These are phyloP conservation scores for Penicillium steckii DNA, from an alignment of 495 filamentous ascomycete species.

Conservation along the genomic window DNA sequence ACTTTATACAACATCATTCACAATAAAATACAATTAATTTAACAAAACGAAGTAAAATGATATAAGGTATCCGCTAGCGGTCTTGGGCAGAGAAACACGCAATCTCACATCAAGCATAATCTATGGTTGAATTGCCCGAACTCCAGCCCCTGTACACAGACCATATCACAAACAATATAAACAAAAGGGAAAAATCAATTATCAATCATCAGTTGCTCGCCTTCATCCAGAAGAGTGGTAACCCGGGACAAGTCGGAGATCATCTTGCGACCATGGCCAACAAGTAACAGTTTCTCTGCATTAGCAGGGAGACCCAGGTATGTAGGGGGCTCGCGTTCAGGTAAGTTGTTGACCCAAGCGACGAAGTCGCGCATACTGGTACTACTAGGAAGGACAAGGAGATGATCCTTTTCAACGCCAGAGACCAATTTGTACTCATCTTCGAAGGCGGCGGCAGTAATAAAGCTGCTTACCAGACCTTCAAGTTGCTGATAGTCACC, in stretches of 20 bases:
- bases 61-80: conserved; percentile 22
- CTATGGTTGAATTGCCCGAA: conserved; percentile 4
- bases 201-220: conserved; percentile 86
- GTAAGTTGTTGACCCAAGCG: conserved; percentile 86
- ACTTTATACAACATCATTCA: conserved; percentile 15
- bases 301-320: conserved; percentile 96
- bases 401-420: conserved; percentile 56
- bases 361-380: conserved; percentile 85
- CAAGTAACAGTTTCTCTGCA: conserved; percentile 91
- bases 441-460: conserved; percentile 88
- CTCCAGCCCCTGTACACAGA: neutral
- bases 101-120: conserved; percentile 1
- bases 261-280: conserved; percentile 84
- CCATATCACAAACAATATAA: conserved; percentile 6
- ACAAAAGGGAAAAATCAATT: conserved; percentile 24
- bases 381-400: conserved; percentile 71
- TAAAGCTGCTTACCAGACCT: conserved; percentile 67
- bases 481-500: conserved; percentile 76
- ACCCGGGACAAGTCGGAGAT: conserved; percentile 81
- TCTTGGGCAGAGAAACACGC: conserved; percentile 5
- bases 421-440: conserved; percentile 85
- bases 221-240: conserved; percentile 84
- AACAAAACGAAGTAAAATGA: conserved; percentile 8
- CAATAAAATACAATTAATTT: conserved; percentile 14
- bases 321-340: conserved; percentile 93